phyloP scores from a whole-genome alignment of 2,329 filamentous ascomycete species.

The Camillea tinctor region DNA sequence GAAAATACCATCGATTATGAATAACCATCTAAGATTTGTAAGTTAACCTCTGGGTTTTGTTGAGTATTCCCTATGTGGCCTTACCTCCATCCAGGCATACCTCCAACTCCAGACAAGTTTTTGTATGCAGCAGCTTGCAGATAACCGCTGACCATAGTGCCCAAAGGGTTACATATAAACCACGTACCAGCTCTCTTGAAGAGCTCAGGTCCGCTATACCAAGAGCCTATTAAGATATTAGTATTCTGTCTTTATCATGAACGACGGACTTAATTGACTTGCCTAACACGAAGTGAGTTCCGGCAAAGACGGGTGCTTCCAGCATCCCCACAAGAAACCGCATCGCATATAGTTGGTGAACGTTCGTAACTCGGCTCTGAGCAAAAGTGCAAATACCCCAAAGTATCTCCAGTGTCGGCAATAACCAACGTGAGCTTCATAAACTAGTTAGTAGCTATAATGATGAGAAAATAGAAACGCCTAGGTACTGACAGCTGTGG shows the following conservation, averaged over 20 bases:
- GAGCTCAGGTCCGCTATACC: constrained; percentile 28
- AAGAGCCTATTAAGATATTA: constrained; percentile 19
- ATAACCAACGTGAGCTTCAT: constrained; percentile 29
- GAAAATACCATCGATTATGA: constrained; percentile 56
- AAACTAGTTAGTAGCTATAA: not conserved
- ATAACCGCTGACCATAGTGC: constrained; percentile 34
- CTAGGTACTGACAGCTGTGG: constrained; percentile 26
- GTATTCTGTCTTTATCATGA: not conserved
- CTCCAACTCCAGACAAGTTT: constrained; percentile 19
- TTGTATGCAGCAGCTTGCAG: constrained; percentile 26
- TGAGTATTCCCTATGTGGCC: not conserved
- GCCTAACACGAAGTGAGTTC: constrained; percentile 34
- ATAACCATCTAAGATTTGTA: constrained; percentile 41
- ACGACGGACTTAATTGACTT: not conserved
- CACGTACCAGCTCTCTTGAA: constrained; percentile 32
- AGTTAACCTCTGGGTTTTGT: not conserved
- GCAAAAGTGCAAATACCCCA: constrained; percentile 35
- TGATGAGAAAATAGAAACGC: not conserved
- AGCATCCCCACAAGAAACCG: constrained; percentile 34
- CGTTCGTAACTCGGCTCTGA: constrained; percentile 28
- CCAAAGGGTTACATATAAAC: constrained; percentile 30
- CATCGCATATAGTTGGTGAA: constrained; percentile 32
- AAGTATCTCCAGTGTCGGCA: constrained; percentile 31
- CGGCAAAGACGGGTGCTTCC: constrained; percentile 33
- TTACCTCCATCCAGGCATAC: constrained; percentile 23